phyloP scores from a whole-genome alignment of 73 alveolate genomes.

The Blepharisma japonicum region DNA sequence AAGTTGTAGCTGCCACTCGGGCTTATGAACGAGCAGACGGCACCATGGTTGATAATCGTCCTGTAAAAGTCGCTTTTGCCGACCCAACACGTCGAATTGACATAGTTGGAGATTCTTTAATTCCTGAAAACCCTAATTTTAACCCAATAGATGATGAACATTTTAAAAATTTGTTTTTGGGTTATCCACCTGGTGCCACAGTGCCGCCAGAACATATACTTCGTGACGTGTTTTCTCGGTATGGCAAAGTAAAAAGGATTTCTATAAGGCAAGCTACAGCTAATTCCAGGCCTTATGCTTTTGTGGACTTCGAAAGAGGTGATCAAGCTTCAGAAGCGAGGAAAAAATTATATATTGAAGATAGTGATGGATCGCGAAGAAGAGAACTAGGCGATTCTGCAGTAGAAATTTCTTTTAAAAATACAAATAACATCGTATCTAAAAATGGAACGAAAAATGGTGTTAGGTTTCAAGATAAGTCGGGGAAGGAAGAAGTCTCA shows the following conservation, averaged over 20 bases:
- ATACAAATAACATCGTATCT: constrained; percentile 16
- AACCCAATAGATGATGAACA: constrained; percentile 28
- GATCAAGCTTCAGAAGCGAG: constrained; percentile 17
- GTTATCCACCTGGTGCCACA: constrained; percentile 9
- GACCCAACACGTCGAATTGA: constrained; percentile 32
- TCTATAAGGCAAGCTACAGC: constrained; percentile 19
- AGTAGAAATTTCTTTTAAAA: constrained; percentile 28
- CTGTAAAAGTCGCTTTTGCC: constrained; percentile 31
- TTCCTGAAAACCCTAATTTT: constrained; percentile 18
- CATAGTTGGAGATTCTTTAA: constrained; percentile 22
- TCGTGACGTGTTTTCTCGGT: constrained; percentile 20
- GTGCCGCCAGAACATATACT: constrained; percentile 31
- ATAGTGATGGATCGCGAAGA: constrained; percentile 20
- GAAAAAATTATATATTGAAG: constrained; percentile 25
- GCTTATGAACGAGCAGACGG: constrained; percentile 34
- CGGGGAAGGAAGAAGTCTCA: neutral
- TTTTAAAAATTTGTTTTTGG: constrained; percentile 15
- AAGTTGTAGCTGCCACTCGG: constrained; percentile 23
- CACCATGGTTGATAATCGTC: constrained; percentile 18
- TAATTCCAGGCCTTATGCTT: constrained; percentile 25
- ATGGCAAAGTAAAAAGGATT: constrained; percentile 27
- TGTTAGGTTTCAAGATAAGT: neutral
- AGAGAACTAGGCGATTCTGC: constrained; percentile 28
- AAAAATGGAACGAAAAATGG: constrained; percentile 2
- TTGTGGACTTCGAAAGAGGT: constrained; percentile 32